These are phyloP conservation scores for Closterium sp. DNA, from an alignment of 139 green algal species.

Conservation along the genomic window DNA sequence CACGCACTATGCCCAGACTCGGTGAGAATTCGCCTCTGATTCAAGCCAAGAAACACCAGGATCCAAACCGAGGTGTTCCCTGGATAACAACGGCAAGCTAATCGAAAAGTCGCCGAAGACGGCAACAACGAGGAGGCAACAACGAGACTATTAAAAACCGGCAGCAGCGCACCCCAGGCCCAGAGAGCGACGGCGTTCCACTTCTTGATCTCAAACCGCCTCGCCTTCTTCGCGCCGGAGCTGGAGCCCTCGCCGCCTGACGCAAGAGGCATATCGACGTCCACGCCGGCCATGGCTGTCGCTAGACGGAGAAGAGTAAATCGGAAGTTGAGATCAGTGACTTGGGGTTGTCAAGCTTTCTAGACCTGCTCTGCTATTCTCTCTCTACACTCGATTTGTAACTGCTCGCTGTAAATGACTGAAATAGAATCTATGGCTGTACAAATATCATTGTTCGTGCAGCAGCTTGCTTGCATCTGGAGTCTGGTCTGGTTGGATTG, in stretches of 20 bases:
- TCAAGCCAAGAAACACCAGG: too few relatives aligned
- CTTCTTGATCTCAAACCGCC: conserved; percentile 57
- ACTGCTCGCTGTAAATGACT: neutral
- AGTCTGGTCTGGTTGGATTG: too few relatives aligned
- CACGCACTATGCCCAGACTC: too few relatives aligned
- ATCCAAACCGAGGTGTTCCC: too few relatives aligned
- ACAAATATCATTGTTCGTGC: too few relatives aligned
- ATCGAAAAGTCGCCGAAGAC: too few relatives aligned
- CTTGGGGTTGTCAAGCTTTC: neutral
- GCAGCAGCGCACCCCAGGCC: conserved; percentile 81
- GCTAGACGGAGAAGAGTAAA: neutral
- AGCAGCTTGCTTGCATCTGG: too few relatives aligned
- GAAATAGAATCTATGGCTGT: too few relatives aligned
- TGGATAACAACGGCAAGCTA: too few relatives aligned
- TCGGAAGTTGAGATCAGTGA: neutral
- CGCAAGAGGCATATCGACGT: conserved; percentile 33
- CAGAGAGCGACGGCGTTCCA: conserved; percentile 97
- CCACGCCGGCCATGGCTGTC: neutral
- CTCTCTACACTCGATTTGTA: neutral
- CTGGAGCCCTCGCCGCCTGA: conserved; percentile 8
- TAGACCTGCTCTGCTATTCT: neutral
- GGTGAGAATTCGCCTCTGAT: too few relatives aligned
- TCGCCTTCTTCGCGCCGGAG: conserved; percentile 9
- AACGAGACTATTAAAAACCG: too few relatives aligned
- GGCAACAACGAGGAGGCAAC: too few relatives aligned